These are phyloP conservation scores for Cercophora scortea DNA, from an alignment of 495 filamentous ascomycete genomes.

Conservation along the genomic window DNA sequence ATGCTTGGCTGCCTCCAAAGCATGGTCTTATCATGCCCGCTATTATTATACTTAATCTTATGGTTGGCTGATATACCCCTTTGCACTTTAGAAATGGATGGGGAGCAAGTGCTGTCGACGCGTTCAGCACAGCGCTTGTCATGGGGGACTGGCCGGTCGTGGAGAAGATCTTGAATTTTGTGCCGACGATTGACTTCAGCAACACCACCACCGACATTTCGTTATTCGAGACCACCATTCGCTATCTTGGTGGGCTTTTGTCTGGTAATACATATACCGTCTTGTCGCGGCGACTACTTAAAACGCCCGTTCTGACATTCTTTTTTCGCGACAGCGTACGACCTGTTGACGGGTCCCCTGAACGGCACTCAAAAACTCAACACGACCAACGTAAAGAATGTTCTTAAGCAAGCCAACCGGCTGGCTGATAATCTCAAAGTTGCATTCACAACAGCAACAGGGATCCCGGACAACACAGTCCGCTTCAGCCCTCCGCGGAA, in stretches of 20 bases:
- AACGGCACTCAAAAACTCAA: neutral
- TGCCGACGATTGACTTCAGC: constrained; percentile 62
- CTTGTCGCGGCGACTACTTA: neutral
- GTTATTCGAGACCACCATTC: constrained; percentile 86
- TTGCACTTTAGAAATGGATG: constrained; percentile 61
- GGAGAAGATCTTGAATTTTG: constrained; percentile 58
- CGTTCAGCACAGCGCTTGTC: constrained; percentile 69
- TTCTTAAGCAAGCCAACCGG: constrained; percentile 59
- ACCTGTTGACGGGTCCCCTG: constrained; percentile 67
- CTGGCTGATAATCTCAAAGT: constrained; percentile 69
- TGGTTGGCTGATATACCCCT: neutral
- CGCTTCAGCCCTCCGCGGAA: constrained; percentile 46
- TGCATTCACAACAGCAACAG: constrained; percentile 68
- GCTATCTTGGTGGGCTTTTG: constrained; percentile 73
- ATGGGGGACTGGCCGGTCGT: constrained; percentile 66
- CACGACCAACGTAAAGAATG: constrained; percentile 20
- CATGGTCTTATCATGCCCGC: no score
- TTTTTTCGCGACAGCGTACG: constrained; percentile 51
- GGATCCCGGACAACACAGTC: constrained; percentile 69
- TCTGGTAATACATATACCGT: constrained; percentile 38
- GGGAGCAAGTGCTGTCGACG: constrained; percentile 81
- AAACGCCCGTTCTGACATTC: neutral
- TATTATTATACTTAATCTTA: neutral
- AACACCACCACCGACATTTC: constrained; percentile 52
- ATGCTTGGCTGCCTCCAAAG: no score